Base-by-base conservation (phyloP, 495 filamentous ascomycete genomes). In the Podospora australis region DNA sequence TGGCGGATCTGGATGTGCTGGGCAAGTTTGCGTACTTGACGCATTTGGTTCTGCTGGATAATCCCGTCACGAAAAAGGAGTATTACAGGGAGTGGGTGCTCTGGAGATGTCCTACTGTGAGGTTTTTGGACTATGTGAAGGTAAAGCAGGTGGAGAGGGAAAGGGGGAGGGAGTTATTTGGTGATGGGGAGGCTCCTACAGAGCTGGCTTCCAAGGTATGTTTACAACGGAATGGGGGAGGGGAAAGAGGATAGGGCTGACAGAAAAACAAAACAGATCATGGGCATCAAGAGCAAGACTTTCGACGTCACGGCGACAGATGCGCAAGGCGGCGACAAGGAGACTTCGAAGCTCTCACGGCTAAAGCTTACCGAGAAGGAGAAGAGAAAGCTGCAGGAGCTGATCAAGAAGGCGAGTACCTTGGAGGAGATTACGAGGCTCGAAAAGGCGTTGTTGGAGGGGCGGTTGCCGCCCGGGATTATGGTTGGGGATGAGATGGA, bases 111-210 rank as follows among this genome's bases (percentile, higher is more conserved):
- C 89, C 90, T 3, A 75, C 73, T 17, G 79, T 99, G 20, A 84
- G 90, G 28, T 96, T 96, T 72, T 75, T 99, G 38, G 94, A 99
- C 70, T 96, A 89, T 65, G 78, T 81, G 45, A 94, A 92, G 69
- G 88, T 97, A 24, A 94, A 88, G 62, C 79, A 90, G 39, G 80
- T 72, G 2, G 94, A 99, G 72, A 83, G 90, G 14, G 63, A 74
- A 39, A 74, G 78, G 52, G 89, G 90, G 0, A 72, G 66, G 28
- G 82, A 89, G 62, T 75, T 96, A 1, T 97, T 97, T 61, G 92
- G 92, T 44, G 88, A 82, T 0, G 54, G 62, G 2, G 75, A 83
- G 32, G 78, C 83, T 53, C 92, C 90, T 2, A 87, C 88, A 0
- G 80, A 83, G 11, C 75, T 96, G 16, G 91, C 90, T 28, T 80